Evolutionary conservation across 441 rosid genomes (phyloP).

Genomic region (Adansonia rubrostipa): DNA sequence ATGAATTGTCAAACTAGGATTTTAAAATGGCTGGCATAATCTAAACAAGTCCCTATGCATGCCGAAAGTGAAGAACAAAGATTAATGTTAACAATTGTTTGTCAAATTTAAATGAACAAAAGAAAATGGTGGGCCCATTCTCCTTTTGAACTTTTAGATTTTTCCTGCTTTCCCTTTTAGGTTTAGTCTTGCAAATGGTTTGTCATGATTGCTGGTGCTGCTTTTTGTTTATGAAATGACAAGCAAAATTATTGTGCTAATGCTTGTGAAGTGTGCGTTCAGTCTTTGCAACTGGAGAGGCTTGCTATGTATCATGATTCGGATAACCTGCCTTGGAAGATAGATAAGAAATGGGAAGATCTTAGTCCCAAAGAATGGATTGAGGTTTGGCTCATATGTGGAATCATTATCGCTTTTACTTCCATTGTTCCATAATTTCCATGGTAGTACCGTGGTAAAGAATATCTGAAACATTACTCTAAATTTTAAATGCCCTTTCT

Average conservation of each 20-base stretch:
- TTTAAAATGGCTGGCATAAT: constrained; percentile 17
- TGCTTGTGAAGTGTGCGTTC: constrained; percentile 37
- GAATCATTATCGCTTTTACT: constrained; percentile 22
- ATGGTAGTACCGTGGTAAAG: not conserved
- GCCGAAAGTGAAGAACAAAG: constrained; percentile 8
- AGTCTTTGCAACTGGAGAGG: constrained; percentile 96
- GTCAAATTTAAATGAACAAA: not conserved
- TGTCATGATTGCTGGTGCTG: constrained; percentile 30
- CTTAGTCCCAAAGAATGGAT: constrained; percentile 89
- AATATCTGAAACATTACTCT: constrained; percentile 6
- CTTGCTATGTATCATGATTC: constrained; percentile 95
- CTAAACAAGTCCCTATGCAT: not conserved
- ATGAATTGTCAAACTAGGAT: not conserved
- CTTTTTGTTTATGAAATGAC: constrained; percentile 26
- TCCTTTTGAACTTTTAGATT: not conserved
- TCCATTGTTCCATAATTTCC: not conserved
- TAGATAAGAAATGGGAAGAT: constrained; percentile 89
- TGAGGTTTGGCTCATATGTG: constrained; percentile 68
- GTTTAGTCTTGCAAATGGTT: constrained; percentile 20
- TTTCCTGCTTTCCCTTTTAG: constrained; percentile 25
- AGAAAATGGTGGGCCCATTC: not conserved
- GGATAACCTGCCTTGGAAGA: constrained; percentile 78
- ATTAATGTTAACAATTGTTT: not conserved
- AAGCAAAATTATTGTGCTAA: constrained; percentile 31
- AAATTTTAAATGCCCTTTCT: not conserved